These are phyloP conservation scores for Pyrenochaeta sp. DNA, from an alignment of 2,329 filamentous ascomycete species.

Conservation along the genomic window DNA sequence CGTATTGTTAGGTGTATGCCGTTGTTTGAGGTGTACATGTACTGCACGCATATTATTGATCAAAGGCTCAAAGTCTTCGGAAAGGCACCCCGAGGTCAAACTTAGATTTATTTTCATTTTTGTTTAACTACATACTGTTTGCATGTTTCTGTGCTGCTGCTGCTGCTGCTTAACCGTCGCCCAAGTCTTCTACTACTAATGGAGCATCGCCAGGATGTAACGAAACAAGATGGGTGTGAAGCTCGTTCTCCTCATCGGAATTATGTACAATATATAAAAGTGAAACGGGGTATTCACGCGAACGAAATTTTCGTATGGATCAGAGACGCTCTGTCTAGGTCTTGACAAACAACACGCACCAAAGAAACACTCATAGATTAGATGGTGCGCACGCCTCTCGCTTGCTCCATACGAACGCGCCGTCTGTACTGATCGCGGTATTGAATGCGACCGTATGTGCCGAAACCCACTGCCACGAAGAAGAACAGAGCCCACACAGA, in stretches of 20 bases:
- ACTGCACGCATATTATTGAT: too few relatives aligned
- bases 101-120: background rate
- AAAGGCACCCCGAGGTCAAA: too few relatives aligned
- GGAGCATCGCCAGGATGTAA: conserved; percentile 17
- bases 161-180: background rate
- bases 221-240: background rate
- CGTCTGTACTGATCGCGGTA: conserved; percentile 71
- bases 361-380: conserved; percentile 21
- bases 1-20: too few relatives aligned
- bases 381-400: conserved; percentile 45
- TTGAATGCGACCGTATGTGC: conserved; percentile 71
- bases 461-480: conserved; percentile 65
- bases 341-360: conserved; percentile 1
- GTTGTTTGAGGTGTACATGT: too few relatives aligned
- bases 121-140: background rate
- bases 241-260: conserved; percentile 2
- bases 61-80: too few relatives aligned
- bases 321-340: conserved; percentile 4
- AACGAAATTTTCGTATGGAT: conserved; percentile 23
- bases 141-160: too few relatives aligned
- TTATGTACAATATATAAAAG: conserved; percentile 30
- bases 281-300: conserved; percentile 21
- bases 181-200: background rate
- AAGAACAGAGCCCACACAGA: conserved; percentile 66
- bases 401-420: conserved; percentile 55